phyloP scores from a whole-genome alignment of 768 basidiomycete genomes.

The Crassisporium funariophilum region DNA sequence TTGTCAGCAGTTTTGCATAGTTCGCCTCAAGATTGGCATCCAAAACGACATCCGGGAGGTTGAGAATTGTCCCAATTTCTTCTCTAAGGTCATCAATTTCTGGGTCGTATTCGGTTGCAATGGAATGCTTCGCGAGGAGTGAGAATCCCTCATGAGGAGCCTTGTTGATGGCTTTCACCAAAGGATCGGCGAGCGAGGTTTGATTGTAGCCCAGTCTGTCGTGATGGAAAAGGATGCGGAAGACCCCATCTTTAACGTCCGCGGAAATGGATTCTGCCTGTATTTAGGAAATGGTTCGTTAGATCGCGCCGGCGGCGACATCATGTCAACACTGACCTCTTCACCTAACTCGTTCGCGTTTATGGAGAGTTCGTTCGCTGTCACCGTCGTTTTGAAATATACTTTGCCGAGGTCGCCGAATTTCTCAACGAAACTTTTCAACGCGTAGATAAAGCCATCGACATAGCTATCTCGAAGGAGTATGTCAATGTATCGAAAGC shows the following conservation, averaged over 20 bases:
- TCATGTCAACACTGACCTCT: conserved; percentile 16
- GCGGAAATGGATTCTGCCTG: conserved; percentile 33
- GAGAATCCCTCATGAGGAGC: conserved; percentile 35
- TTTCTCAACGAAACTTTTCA: conserved; percentile 30
- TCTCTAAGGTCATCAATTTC: conserved; percentile 29
- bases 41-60: conserved; percentile 32
- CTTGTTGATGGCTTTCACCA: conserved; percentile 35
- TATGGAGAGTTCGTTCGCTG: conserved; percentile 34
- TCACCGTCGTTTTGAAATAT: conserved; percentile 41
- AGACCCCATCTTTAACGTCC: conserved; percentile 42
- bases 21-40: conserved; percentile 42
- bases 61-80: conserved; percentile 31
- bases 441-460: conserved; percentile 35
- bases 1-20: conserved; percentile 29
- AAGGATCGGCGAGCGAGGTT: conserved; percentile 22
- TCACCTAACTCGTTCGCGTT: conserved; percentile 35
- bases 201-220: conserved; percentile 35
- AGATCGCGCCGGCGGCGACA: neutral
- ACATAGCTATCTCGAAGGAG: conserved; percentile 29
- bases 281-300: neutral
- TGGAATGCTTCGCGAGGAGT: conserved; percentile 35
- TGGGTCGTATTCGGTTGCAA: conserved; percentile 32
- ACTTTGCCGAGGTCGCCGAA: conserved; percentile 37
- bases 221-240: conserved; percentile 39
- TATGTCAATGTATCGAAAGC: neutral